A percentile compares a stretch with the other conserved stretches of the same genome.
Evolutionary conservation across 2,329 filamentous ascomycete genomes (phyloP).

Genomic region (Talaromyces albobiverticillius): DNA sequence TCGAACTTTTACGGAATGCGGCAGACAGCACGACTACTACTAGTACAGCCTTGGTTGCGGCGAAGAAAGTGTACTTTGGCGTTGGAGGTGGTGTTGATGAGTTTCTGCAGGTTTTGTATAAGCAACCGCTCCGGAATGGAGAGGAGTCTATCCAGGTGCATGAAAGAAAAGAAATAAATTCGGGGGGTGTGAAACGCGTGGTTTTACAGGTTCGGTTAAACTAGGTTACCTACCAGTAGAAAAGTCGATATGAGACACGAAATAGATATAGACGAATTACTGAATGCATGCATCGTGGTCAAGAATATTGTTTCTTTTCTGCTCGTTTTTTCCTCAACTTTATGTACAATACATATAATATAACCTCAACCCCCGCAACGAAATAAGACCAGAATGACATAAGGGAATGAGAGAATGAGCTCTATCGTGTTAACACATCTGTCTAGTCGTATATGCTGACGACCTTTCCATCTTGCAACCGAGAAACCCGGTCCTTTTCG

Average conservation of each 20-base stretch:
- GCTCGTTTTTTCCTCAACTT: neutral
- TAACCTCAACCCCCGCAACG: neutral
- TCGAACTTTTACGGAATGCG: constrained; percentile 46
- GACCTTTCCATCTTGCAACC: constrained; percentile 44
- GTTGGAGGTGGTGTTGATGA: constrained; percentile 65
- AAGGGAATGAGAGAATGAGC: neutral
- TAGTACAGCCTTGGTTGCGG: constrained; percentile 56
- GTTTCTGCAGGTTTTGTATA: constrained; percentile 41
- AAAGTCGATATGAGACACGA: no score
- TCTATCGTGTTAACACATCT: neutral
- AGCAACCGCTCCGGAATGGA: constrained; percentile 18
- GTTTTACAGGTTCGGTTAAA: constrained; percentile 35
- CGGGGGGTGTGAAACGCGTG: constrained; percentile 43
- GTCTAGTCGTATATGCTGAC: constrained; percentile 43
- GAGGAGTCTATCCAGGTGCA: constrained; percentile 26
- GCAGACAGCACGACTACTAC: constrained; percentile 14
- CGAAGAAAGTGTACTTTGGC: constrained; percentile 65
- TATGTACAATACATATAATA: constrained; percentile 15
- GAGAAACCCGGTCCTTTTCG: constrained; percentile 54
- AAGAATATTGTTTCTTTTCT: neutral
- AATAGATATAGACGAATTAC: no score
- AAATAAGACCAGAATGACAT: neutral
- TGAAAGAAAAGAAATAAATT: constrained; percentile 36
- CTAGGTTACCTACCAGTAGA: neutral
- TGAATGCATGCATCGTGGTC: no score